phyloP scores from a whole-genome alignment of 2,329 filamentous ascomycete genomes.

The Trichophyton simii region DNA sequence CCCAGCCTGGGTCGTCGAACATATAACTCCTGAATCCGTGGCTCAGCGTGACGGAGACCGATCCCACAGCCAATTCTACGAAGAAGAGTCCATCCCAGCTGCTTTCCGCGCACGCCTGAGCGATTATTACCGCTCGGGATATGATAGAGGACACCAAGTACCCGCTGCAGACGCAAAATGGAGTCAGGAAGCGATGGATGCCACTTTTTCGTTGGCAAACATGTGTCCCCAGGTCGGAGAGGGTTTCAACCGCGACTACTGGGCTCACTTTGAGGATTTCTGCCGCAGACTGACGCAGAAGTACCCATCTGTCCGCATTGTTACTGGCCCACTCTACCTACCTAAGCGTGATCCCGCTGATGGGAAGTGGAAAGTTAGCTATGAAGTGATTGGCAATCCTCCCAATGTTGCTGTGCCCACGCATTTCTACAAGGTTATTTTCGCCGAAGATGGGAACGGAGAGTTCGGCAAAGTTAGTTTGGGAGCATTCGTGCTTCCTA shows the following conservation, averaged over 20 bases:
- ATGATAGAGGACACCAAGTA: slow-evolving; percentile 92
- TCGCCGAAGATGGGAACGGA: slow-evolving; percentile 66
- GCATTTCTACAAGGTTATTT: slow-evolving; percentile 99
- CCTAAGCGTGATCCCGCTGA: slow-evolving; percentile 69
- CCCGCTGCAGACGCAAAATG: slow-evolving; percentile 94
- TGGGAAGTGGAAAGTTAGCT: slow-evolving; percentile 88
- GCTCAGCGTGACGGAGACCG: slow-evolving; percentile 64
- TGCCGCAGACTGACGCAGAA: slow-evolving; percentile 66
- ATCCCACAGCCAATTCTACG: slow-evolving; percentile 67
- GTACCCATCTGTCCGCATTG: slow-evolving; percentile 80
- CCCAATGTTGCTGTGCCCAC: slow-evolving; percentile 93
- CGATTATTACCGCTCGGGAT: slow-evolving; percentile 91
- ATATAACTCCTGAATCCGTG: slow-evolving; percentile 84
- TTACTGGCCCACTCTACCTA: slow-evolving; percentile 88
- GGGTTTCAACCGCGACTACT: slow-evolving; percentile 98
- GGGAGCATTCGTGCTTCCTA: slow-evolving; percentile 89
- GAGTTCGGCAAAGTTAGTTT: slow-evolving; percentile 64
- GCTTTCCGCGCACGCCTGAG: slow-evolving; percentile 81
- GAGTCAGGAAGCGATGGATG: slow-evolving; percentile 88
- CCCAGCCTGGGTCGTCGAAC: slow-evolving; percentile 88
- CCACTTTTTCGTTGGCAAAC: slow-evolving; percentile 83
- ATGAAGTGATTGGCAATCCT: slow-evolving; percentile 89
- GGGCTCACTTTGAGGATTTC: slow-evolving; percentile 97
- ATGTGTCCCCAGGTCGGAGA: slow-evolving; percentile 98
- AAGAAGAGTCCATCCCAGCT: slow-evolving; percentile 66